These are phyloP conservation scores for Xerocomellus dryophilus DNA, from an alignment of 768 basidiomycete species.

Conservation along the genomic window DNA sequence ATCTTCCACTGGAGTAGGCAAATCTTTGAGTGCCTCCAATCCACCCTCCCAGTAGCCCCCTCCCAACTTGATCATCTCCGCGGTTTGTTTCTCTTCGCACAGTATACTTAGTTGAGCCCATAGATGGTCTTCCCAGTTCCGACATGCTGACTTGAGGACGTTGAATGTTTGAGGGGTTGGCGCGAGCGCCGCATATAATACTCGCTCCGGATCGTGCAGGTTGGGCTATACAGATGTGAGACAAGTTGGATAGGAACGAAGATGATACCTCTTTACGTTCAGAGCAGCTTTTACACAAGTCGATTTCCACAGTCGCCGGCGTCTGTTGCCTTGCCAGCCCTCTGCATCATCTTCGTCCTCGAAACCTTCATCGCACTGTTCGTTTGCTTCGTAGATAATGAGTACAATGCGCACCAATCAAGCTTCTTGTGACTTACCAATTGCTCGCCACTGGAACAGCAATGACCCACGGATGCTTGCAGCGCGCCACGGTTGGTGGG, in stretches of 20 bases:
- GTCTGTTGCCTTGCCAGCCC: slow-evolving; percentile 70
- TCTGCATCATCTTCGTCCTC: slow-evolving; percentile 45
- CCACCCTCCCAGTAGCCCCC: slow-evolving; percentile 83
- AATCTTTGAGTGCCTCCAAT: slow-evolving; percentile 42
- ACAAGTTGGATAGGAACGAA: not conserved
- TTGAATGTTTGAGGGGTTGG: slow-evolving; percentile 65
- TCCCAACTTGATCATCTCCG: slow-evolving; percentile 58
- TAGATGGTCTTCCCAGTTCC: slow-evolving; percentile 92
- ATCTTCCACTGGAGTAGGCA: slow-evolving; percentile 24
- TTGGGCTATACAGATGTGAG: slow-evolving; percentile 38
- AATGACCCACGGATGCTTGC: slow-evolving; percentile 83
- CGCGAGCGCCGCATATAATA: slow-evolving; percentile 81
- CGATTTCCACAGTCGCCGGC: slow-evolving; percentile 82
- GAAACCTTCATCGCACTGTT: slow-evolving; percentile 45
- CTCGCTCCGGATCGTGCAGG: slow-evolving; percentile 73
- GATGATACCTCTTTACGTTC: slow-evolving; percentile 45
- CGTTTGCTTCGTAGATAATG: slow-evolving; percentile 44
- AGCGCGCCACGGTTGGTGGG: slow-evolving; percentile 90
- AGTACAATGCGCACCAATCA: slow-evolving; percentile 22
- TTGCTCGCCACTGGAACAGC: slow-evolving; percentile 70
- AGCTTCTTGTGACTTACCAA: slow-evolving; percentile 47
- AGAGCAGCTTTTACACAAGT: slow-evolving; percentile 77
- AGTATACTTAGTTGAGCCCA: slow-evolving; percentile 87
- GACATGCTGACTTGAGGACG: slow-evolving; percentile 69
- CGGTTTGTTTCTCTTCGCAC: slow-evolving; percentile 76